Conservation (phyloP, 2,329 filamentous ascomycete genomes). For the Sporothrix dimorphospora region DNA sequence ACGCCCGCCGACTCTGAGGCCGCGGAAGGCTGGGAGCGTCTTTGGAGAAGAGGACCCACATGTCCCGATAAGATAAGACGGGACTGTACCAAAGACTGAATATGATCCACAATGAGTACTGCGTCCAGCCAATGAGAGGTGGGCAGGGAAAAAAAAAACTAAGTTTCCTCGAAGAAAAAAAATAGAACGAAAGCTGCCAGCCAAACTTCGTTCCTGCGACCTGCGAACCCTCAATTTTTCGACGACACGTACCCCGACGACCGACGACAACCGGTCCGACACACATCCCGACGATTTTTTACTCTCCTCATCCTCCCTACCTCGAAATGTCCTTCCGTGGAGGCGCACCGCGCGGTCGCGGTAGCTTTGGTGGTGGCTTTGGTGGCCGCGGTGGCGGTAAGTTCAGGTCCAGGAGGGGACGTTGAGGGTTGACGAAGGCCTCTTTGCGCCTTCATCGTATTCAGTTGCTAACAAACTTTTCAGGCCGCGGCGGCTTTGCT, state of each 20-base stretch:
- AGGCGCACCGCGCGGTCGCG: conserved; percentile 52
- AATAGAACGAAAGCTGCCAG: conserved; percentile 9
- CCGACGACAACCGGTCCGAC: background rate
- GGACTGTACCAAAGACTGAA: background rate
- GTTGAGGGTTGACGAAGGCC: too few species aligned
- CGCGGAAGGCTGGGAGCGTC: background rate
- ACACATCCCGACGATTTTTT: background rate
- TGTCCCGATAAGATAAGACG: conserved; percentile 18
- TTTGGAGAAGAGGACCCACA: background rate
- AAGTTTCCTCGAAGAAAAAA: conserved; percentile 19
- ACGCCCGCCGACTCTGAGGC: background rate
- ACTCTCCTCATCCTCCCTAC: background rate
- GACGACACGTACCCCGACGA: conserved; percentile 8
- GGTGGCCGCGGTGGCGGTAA: conserved; percentile 56
- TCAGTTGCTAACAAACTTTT: conserved; percentile 19
- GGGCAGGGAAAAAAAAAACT: conserved; percentile 15
- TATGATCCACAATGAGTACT: background rate
- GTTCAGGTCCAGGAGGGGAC: conserved; percentile 30
- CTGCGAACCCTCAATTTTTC: background rate
- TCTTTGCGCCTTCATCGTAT: too few species aligned
- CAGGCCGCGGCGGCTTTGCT: conserved; percentile 62
- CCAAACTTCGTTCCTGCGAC: conserved; percentile 6
- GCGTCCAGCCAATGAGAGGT: background rate
- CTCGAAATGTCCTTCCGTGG: conserved; percentile 63
- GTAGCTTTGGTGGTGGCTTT: conserved; percentile 51